Evolutionary conservation across 768 basidiomycete genomes (phyloP), one percentile per base, ranked within the genome.

Genomic region (Gloeopeniophorella convolvens): DNA sequence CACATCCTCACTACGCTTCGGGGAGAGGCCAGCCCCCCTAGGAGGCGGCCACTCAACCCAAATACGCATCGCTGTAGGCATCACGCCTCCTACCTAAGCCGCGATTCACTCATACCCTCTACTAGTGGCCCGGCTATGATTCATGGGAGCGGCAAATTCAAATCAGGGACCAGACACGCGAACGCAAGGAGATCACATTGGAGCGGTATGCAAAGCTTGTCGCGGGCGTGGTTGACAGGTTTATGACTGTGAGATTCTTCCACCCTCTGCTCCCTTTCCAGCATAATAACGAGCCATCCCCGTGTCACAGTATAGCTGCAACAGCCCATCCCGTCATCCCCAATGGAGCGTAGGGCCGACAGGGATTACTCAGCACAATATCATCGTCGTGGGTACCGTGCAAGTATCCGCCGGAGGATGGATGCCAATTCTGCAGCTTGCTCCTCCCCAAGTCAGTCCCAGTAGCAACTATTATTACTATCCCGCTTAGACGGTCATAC

Each of bases 371-470:
- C 44, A 39, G n/a, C 12, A 55, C 23, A 10, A 51, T 12, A 42
- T 51, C 5, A 34, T 41, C 9, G 16, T 55, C 3, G 54, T 55
- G 4, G 54, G 54, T 1, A 42, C 50, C 13, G 54, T 55, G 13
- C 54, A 55, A 12, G 54, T 55, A 30, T 55, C 54, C 15, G 50
- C 54, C 1, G 54, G 54, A 1, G 48, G 54, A 13, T 55, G 54
- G 54, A 55, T 55, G 54, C 54, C 54, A 3, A 55, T 55, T 20
- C n/a, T 55, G 11, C 54, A 55, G 20, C 11, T 52, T 15, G 20
- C 18, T 39, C 12, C 6, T 16, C 3, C 12, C 16, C 9, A 4
- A 12, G n/a, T 23, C 24, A 21, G 27, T 27, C 15, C 10, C 28
- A 44, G n/a, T 27, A 23, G 20, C 2, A 5, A 8, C 31, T 36